Conservation (phyloP, 768 basidiomycete species). For the Hygrocybe coccinea region DNA sequence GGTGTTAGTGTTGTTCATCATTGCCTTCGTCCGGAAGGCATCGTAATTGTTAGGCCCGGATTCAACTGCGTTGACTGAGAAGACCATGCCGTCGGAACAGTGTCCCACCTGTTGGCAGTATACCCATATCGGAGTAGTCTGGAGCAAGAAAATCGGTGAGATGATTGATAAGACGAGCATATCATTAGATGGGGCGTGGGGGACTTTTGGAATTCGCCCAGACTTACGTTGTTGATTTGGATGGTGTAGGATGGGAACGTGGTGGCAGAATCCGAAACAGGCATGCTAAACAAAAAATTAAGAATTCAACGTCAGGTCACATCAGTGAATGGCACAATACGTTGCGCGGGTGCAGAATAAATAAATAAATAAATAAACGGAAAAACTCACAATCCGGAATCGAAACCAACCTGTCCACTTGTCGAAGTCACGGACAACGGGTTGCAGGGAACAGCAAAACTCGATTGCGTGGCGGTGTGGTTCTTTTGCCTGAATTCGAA, state of each 20-base stretch:
- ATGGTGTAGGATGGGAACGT: conserved; percentile 51
- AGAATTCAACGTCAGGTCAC: too few relatives aligned
- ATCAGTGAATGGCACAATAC: too few relatives aligned
- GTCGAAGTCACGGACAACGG: conserved; percentile 41
- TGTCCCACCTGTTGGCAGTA: conserved; percentile 49
- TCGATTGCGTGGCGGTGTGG: conserved; percentile 43
- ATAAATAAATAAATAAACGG: conserved; percentile 3
- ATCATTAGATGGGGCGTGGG: neutral
- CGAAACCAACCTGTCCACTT: conserved; percentile 40
- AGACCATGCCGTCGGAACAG: conserved; percentile 58
- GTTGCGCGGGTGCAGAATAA: too few relatives aligned
- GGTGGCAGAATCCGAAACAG: conserved; percentile 40
- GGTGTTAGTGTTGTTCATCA: conserved; percentile 19
- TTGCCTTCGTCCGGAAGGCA: conserved; percentile 48
- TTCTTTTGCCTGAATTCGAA: conserved; percentile 48
- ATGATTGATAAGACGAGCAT: neutral
- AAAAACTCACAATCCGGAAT: conserved; percentile 43
- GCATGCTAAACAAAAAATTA: conserved; percentile 35
- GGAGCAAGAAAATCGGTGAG: conserved; percentile 5
- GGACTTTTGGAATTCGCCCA: too few relatives aligned
- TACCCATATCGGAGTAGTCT: conserved; percentile 53
- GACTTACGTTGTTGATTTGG: conserved; percentile 48
- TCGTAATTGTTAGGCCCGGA: conserved; percentile 47
- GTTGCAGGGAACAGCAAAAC: conserved; percentile 40
- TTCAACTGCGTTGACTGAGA: conserved; percentile 51